A percentile compares a stretch with the other conserved stretches of the same genome.
Conservation (phyloP, 805 yeast genomes). For the Schizosaccharomyces octosporus region DNA sequence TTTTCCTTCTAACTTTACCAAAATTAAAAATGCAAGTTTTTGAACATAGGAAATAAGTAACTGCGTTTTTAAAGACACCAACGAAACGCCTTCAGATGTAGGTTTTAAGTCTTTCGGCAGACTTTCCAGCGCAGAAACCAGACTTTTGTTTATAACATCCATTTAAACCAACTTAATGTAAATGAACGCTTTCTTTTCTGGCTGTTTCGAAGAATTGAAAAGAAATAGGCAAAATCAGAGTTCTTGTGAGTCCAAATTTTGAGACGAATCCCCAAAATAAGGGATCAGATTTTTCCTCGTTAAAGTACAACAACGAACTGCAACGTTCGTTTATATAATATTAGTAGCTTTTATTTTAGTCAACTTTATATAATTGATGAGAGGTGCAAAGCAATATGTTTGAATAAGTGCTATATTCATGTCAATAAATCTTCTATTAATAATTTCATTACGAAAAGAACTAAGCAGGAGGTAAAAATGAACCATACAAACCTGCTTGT, state of each 20-base stretch:
- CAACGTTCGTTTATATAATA: too few relatives aligned
- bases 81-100: not conserved
- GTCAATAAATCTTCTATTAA: too few relatives aligned
- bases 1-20: not conserved
- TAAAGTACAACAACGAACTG: too few relatives aligned
- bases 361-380: too few relatives aligned
- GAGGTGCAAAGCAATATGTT: too few relatives aligned
- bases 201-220: not conserved
- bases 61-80: not conserved
- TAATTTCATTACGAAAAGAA: not conserved
- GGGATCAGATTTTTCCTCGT: too few relatives aligned
- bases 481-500: constrained; percentile 52
- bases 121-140: not conserved
- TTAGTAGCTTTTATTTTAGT: too few relatives aligned
- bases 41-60: not conserved
- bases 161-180: not conserved
- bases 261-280: too few relatives aligned
- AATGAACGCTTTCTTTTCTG: too few relatives aligned
- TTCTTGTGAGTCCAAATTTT: not conserved
- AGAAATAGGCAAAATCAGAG: not conserved
- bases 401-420: too few relatives aligned
- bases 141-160: not conserved
- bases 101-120: not conserved
- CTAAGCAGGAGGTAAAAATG: constrained; percentile 86
- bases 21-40: not conserved